phyloP scores from a whole-genome alignment of 2,329 filamentous ascomycete species.

The Helotiales sp. region DNA sequence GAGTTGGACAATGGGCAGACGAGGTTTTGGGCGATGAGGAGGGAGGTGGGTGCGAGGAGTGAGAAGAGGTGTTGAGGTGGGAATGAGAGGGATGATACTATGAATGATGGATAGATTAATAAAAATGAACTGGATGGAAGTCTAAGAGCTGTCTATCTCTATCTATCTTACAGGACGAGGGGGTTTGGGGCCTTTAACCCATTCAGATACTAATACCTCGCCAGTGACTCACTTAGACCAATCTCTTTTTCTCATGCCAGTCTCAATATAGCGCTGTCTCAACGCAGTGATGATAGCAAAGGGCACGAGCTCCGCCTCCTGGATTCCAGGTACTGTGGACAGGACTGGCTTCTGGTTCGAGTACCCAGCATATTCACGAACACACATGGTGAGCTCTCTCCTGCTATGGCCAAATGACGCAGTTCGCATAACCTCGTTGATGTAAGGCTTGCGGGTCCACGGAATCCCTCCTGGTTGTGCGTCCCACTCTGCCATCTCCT shows the following conservation, averaged over 20 bases:
- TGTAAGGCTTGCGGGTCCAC: conserved; percentile 14
- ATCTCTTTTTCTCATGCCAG: not conserved
- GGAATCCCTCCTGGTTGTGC: too few species aligned
- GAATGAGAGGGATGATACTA: too few species aligned
- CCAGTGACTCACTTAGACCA: not conserved
- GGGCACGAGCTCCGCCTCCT: not conserved
- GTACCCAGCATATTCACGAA: conserved; percentile 2
- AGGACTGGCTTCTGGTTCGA: not conserved
- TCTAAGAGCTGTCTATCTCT: too few species aligned
- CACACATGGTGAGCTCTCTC: conserved; percentile 19
- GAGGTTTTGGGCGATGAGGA: not conserved
- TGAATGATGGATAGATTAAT: too few species aligned
- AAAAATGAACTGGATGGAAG: too few species aligned
- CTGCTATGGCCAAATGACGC: conserved; percentile 24
- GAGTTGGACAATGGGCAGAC: not conserved
- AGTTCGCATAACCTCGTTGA: conserved; percentile 23
- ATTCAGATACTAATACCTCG: too few species aligned
- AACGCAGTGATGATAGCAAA: not conserved
- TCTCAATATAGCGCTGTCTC: not conserved
- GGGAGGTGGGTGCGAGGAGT: not conserved
- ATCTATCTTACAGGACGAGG: too few species aligned
- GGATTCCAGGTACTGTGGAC: not conserved
- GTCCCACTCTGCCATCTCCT: not conserved
- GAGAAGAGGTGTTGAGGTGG: not conserved
- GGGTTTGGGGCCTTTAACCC: too few species aligned